These are phyloP conservation scores for Solanum lycopersicoides DNA, from an alignment of 257 asterid species.

Conservation along the genomic window DNA sequence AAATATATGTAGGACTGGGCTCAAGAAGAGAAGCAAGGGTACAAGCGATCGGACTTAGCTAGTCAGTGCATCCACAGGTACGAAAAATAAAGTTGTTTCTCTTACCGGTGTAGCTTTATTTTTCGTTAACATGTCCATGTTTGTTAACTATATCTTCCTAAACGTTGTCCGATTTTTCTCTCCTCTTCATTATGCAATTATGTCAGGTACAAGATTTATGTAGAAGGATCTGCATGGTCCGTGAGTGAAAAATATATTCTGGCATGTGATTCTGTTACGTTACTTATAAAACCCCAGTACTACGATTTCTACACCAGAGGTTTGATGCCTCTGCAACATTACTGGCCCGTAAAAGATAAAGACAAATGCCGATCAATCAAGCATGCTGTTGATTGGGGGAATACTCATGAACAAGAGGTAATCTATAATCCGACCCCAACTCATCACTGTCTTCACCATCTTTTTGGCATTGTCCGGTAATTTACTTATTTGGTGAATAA, in stretches of 20 bases:
- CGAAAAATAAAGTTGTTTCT: not conserved
- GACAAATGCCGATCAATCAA: constrained; percentile 78
- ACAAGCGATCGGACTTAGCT: constrained; percentile 60
- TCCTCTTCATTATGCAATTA: not conserved
- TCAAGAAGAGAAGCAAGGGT: constrained; percentile 47
- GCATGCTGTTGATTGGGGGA: constrained; percentile 85
- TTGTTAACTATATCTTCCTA: not conserved
- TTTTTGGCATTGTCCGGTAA: not conserved
- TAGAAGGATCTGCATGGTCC: constrained; percentile 93
- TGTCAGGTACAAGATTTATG: constrained; percentile 70
- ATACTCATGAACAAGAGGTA: constrained; percentile 47
- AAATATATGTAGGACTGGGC: constrained; percentile 50
- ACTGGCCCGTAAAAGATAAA: constrained; percentile 64
- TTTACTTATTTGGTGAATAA: not conserved
- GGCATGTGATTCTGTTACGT: constrained; percentile 65
- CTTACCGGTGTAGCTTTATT: not conserved
- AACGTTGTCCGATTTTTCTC: not conserved
- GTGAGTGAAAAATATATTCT: constrained; percentile 94
- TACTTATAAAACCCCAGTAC: constrained; percentile 53
- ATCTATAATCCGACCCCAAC: not conserved
- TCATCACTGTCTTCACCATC: not conserved
- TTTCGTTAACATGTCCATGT: not conserved
- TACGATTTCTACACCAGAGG: constrained; percentile 81
- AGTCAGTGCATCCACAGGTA: constrained; percentile 80
- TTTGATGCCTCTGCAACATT: constrained; percentile 69